A percentile compares a stretch with the other conserved stretches of the same genome.
Conservation (phyloP, 352 stramenopile species). For the Peronospora destructor region DNA sequence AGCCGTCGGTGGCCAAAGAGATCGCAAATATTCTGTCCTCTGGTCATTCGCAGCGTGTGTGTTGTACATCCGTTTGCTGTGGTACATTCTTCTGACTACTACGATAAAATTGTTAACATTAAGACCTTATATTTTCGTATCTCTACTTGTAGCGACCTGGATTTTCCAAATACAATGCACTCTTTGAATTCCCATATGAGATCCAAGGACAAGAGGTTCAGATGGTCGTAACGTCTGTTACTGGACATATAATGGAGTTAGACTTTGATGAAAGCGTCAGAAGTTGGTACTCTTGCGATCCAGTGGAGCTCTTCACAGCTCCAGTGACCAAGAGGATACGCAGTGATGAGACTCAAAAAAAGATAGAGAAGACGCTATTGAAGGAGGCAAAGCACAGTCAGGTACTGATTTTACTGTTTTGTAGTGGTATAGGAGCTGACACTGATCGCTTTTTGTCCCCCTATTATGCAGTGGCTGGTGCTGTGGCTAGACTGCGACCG, state of each 20-base stretch:
- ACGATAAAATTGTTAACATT: not conserved
- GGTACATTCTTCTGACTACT: too few species aligned
- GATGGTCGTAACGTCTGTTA: constrained; percentile 95
- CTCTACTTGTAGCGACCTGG: constrained; percentile 40
- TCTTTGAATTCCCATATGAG: constrained; percentile 89
- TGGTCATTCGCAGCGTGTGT: constrained; percentile 49
- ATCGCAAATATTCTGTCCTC: constrained; percentile 91
- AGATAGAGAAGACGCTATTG: constrained; percentile 89
- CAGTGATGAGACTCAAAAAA: constrained; percentile 73
- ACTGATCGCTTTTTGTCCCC: constrained; percentile 4
- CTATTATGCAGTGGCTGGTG: constrained; percentile 72
- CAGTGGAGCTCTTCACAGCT: constrained; percentile 90
- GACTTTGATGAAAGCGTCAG: constrained; percentile 89
- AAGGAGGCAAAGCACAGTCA: constrained; percentile 75
- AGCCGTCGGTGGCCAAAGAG: constrained; percentile 97
- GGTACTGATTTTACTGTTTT: constrained; percentile 15
- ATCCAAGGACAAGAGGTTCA: constrained; percentile 75
- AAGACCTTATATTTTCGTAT: not conserved
- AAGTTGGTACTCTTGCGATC: constrained; percentile 91
- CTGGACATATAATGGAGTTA: constrained; percentile 95
- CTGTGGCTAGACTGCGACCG: constrained; percentile 99
- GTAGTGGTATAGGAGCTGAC: not conserved
- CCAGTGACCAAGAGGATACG: constrained; percentile 83
- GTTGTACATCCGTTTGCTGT: constrained; percentile 6
- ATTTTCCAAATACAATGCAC: constrained; percentile 83